phyloP scores from a whole-genome alignment of 2,329 filamentous ascomycete species.

The Paecilomyces variotii region DNA sequence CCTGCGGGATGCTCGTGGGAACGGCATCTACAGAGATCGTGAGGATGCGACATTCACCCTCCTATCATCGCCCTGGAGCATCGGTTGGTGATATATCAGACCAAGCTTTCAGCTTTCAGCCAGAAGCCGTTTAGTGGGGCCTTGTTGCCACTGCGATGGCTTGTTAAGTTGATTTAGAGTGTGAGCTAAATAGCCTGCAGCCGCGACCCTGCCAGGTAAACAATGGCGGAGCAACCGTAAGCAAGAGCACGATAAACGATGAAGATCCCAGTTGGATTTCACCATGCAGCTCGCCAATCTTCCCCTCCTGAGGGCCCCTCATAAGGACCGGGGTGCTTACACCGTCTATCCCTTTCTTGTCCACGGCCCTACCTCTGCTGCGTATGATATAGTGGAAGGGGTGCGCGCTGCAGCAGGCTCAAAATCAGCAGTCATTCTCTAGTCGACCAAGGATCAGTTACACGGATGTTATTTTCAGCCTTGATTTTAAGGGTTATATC shows the following conservation, averaged over 20 bases:
- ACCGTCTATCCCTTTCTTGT: background rate
- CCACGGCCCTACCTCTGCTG: background rate
- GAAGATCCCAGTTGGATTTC: background rate
- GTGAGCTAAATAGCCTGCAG: background rate
- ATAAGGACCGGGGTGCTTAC: background rate
- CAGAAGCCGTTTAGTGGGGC: background rate
- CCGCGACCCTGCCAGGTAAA: background rate
- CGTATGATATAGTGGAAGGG: background rate
- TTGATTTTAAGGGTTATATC: constrained; percentile 4
- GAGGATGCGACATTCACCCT: background rate
- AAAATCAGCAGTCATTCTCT: background rate
- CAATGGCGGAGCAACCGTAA: background rate
- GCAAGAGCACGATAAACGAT: background rate
- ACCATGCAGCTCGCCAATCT: background rate
- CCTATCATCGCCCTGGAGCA: background rate
- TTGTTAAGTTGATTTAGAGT: background rate
- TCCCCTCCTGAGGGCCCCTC: background rate
- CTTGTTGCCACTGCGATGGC: background rate
- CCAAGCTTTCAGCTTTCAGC: background rate
- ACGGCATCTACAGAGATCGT: background rate
- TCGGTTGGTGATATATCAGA: background rate
- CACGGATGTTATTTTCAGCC: constrained; percentile 5
- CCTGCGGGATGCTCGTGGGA: background rate
- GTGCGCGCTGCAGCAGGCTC: background rate
- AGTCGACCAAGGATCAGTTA: background rate